Base-by-base conservation (phyloP, 768 basidiomycete genomes). In the Suillus alpinus region DNA sequence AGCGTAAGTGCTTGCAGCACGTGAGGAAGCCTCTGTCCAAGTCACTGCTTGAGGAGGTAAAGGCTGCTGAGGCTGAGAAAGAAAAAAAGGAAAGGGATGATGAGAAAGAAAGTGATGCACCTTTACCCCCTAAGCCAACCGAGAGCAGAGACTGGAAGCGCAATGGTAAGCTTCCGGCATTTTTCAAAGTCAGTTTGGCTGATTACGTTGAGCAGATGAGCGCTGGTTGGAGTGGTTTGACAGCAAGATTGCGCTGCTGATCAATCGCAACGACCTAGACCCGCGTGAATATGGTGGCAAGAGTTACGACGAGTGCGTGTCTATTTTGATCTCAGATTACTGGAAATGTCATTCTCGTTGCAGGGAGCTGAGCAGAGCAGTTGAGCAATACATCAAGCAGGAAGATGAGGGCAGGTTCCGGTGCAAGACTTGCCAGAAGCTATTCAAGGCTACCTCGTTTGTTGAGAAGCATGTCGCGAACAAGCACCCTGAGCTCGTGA, bases 331-430 rank as follows among this genome's bases (percentile, higher is more conserved):
- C 39, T 63, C 46, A 56, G 47, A 36, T 16, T 62, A 40, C 53
- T n/a, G 55, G 41, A 56, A 34, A 62, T 46, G 56, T 65, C 55
- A 64, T 65, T 47, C 63, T 69, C 39, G 63, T 66, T 56, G 6
- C 69, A 97, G 95, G 66, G 94, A 95, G 71, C 78, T 95, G 56
- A 82, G 85, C 56, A 92, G 88, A 68, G 82, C 88, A 13, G 86
- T 89, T 26, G 90, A 91, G 59, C 87, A 87, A 2, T 83, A 82
- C 72, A 84, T 98, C 73, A 95, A 95, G 76, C 91, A 94, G 72
- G 96, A 98, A 75, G 96, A 98, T 66, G 94, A 96, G 75, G 92
- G 89, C 68, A 98, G 97, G 72, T 98, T 92, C 78, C 83, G 97
- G 64, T 99, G 97, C 79, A 96, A 93, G 79, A 88, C 88, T 32